Evolutionary conservation across 345 rosid species (phyloP), one percentile per base, ranked within the genome.

Genomic region (Mangifera indica): DNA sequence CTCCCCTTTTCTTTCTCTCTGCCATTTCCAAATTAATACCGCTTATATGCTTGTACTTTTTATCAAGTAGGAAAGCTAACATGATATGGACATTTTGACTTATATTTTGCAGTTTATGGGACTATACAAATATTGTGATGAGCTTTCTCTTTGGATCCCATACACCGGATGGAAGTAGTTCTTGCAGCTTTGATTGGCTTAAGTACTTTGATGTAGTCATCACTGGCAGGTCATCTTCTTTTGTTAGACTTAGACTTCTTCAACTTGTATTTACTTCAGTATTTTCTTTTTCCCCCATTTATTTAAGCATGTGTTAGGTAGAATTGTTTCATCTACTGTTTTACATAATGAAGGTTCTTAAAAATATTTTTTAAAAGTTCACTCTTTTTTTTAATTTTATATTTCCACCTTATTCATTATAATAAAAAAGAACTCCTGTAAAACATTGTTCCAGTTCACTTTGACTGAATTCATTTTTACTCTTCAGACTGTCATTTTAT

Each of bases 101-200:
- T 5, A 37, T 37, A 42, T 79, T 48, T 83, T 83, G 87, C 96
- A 95, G 99, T 78, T 86, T 95, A 74, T 95, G 99, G 99, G 99
- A 95, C 86, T 95, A 95, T 70, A 90, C 99, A 52, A 91, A 89
- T 77, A 80, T 95, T 65, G 97, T 95, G 84, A 95, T 95, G 99
- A 95, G 86, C 69, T 95, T 92, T 71, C 97, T 95, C 64, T 92
- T 97, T 76, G 87, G 85, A 70, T 76, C 83, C 2, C 82, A 76
- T 51, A 78, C 85, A 0, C 32, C 66, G 22, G 76, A 81, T 71
- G 87, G 90, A 64, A 71, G 69, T 24, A 69, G 46, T 46, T 59
- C 84, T 72, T 67, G 84, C 89, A 88, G 85, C 67, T 89, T 88
- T 73, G 93, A 91, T 63, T 95, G 99, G 99, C 99, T 92, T 52